Base-by-base conservation (phyloP, 2,329 filamentous ascomycete genomes). In the Coniochaeta sp. region DNA sequence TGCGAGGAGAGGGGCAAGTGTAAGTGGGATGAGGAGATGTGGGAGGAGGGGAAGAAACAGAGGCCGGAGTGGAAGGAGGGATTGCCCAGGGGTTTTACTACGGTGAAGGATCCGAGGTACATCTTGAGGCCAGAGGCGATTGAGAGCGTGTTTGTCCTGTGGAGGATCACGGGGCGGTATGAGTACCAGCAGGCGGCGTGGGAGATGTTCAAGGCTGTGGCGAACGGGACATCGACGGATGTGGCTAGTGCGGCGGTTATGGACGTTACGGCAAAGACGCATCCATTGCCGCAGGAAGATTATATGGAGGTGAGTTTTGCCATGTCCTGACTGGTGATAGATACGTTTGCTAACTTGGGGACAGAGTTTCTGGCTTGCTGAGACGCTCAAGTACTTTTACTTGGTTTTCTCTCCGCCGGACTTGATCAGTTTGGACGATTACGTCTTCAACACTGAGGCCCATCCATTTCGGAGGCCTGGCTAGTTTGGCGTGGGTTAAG, bases 351-450 rank as follows among this genome's bases (percentile, higher is more conserved):
- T 49, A 18, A 35, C 47, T 3, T 14, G 18, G 12, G 6, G 26
- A 31, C 45, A 72, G 71, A 75, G 72, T 50, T 89, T 88, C 62
- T 90, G 86, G 83, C 71, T 86, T 59, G 82, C 82, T 6, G 86
- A 89, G 70, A 90, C 85, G 33, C 65, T 88, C 56, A 90, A 89
- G 67, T 89, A 89, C 60, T 88, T 89, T 54, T 89, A 85, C 58
- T 66, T 89, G 51, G 76, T 87, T 26, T 90, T 88, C 58, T 81
- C 79, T 49, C 79, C 86, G 52, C 77, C 81, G 3, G 71, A 75
- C 20, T 61, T 81, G 26, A 70, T 87, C 33, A 85, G 76, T 64
- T 67, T 90, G 58, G 85, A 90, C 63, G 77, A 87, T 13, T 89
- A 78, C 71, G 83, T 89, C 48, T 65, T 83, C 46, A 79, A 79